phyloP scores from a whole-genome alignment of 306 rosid species.

The Citrullus amarus region DNA sequence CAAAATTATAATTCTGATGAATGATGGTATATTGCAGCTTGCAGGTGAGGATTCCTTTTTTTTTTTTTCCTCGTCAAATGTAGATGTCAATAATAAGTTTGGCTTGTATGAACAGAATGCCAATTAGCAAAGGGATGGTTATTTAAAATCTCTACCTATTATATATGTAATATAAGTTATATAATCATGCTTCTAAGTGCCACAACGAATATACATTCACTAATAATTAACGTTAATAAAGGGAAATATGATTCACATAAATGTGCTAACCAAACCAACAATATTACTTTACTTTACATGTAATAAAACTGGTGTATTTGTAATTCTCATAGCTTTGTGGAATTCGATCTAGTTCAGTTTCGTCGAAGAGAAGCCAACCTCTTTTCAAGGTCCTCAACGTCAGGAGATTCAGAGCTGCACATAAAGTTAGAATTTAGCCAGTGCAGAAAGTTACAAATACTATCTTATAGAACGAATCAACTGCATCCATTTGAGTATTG shows the following conservation, averaged over 20 bases:
- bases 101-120: too few species aligned
- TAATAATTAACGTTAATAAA: neutral
- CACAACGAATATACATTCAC: slow-evolving; percentile 1
- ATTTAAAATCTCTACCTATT: neutral
- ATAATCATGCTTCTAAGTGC: neutral
- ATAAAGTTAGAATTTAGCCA: neutral
- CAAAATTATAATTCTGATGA: neutral
- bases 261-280: neutral
- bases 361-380: slow-evolving; percentile 88
- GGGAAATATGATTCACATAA: neutral
- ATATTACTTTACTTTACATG: neutral
- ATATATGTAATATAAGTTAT: neutral
- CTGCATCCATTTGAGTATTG: neutral
- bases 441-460: neutral
- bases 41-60: too few species aligned
- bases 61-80: too few species aligned
- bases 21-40: too few species aligned
- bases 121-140: neutral
- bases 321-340: neutral
- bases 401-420: slow-evolving; percentile 50
- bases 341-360: slow-evolving; percentile 19
- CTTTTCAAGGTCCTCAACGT: slow-evolving; percentile 86
- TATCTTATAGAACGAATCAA: neutral
- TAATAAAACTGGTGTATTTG: neutral
- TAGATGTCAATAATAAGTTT: too few species aligned